Conservation (phyloP, 2,329 filamentous ascomycete genomes). For the Fusarium veterinarium region DNA sequence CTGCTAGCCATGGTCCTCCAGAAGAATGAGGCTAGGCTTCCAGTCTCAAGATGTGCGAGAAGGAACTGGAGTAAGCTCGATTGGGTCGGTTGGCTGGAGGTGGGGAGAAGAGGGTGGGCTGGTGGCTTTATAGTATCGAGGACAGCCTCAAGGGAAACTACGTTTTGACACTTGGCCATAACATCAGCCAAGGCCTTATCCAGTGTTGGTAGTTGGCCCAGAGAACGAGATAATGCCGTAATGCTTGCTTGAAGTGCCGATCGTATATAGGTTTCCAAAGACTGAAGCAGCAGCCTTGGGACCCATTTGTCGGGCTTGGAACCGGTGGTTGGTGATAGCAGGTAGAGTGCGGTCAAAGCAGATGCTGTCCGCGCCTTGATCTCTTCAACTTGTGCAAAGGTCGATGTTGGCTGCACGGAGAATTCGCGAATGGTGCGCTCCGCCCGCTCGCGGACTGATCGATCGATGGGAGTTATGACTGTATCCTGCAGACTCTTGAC, state of each 20-base stretch:
- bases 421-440: constrained; percentile 88
- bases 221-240: constrained; percentile 76
- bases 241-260: constrained; percentile 83
- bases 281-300: constrained; percentile 78
- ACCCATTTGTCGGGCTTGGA: constrained; percentile 66
- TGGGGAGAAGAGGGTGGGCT: constrained; percentile 71
- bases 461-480: constrained; percentile 78
- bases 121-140: constrained; percentile 77
- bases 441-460: constrained; percentile 76
- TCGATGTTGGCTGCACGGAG: constrained; percentile 69
- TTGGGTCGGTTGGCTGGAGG: constrained; percentile 48
- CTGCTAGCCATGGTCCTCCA: constrained; percentile 89
- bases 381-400: constrained; percentile 76
- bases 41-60: constrained; percentile 83
- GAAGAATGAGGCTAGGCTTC: constrained; percentile 89
- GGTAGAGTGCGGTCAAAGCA: constrained; percentile 80
- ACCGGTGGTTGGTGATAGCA: constrained; percentile 76
- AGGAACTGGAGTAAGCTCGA: constrained; percentile 76
- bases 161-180: constrained; percentile 86
- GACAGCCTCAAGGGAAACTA: constrained; percentile 86
- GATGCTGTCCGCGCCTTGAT: constrained; percentile 78
- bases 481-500: constrained; percentile 77
- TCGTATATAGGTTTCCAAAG: constrained; percentile 84
- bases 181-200: constrained; percentile 87
- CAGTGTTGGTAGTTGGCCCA: constrained; percentile 83